phyloP scores from a whole-genome alignment of 305 asterid species.

The Striga hermonthica region DNA sequence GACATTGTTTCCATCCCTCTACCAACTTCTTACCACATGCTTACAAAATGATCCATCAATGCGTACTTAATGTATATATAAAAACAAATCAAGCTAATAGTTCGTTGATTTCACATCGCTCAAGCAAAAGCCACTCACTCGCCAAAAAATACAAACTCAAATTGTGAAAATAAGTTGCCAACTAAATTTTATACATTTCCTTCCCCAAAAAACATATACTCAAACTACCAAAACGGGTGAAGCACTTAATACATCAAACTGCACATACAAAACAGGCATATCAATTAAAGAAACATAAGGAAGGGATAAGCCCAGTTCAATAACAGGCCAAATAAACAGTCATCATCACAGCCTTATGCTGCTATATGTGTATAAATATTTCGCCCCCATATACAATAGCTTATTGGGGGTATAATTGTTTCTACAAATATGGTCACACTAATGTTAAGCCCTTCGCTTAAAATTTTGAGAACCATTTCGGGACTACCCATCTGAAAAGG shows the following conservation, averaged over 20 bases:
- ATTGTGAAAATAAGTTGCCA: not conserved
- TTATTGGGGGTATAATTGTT: too few relatives aligned
- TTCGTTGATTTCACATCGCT: not conserved
- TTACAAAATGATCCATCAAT: slow-evolving; percentile 6
- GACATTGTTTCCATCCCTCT: not conserved
- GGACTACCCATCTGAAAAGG: too few relatives aligned
- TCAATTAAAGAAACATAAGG: slow-evolving; percentile 19
- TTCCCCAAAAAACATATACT: not conserved
- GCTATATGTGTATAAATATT: too few relatives aligned
- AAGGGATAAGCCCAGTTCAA: slow-evolving; percentile 5
- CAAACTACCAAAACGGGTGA: not conserved
- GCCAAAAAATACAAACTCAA: not conserved
- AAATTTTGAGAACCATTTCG: too few relatives aligned
- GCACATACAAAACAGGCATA: not conserved
- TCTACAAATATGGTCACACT: too few relatives aligned
- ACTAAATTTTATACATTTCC: not conserved
- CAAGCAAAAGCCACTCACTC: not conserved
- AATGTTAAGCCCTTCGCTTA: too few relatives aligned
- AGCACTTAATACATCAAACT: not conserved
- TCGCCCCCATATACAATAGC: too few relatives aligned
- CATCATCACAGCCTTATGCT: too few relatives aligned
- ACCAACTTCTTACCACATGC: slow-evolving; percentile 17
- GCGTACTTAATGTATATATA: slow-evolving; percentile 9
- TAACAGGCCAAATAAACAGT: too few relatives aligned
- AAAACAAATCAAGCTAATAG: not conserved